These are phyloP conservation scores for Tulasnella sp. DNA, from an alignment of 768 basidiomycete species.

Conservation along the genomic window DNA sequence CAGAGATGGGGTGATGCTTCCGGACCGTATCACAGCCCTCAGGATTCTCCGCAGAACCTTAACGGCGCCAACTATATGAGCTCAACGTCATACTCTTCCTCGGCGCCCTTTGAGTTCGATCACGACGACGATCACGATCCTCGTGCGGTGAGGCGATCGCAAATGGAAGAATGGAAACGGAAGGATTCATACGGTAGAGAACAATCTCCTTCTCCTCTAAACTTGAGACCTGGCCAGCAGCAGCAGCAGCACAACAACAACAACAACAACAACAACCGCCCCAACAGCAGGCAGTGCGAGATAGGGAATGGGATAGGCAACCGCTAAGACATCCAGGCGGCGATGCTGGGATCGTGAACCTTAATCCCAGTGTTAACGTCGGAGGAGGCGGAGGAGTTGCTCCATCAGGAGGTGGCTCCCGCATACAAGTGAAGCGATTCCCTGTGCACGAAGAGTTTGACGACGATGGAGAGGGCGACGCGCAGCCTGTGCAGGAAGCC, in stretches of 20 bases:
- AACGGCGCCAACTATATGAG: neutral
- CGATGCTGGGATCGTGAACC: neutral
- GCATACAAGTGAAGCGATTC: neutral
- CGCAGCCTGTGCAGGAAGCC: neutral
- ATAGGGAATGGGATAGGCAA: no score
- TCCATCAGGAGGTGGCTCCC: neutral
- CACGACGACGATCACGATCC: constrained; percentile 7
- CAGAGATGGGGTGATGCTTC: neutral
- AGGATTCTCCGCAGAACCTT: neutral
- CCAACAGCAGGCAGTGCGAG: neutral
- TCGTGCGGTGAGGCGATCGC: no score
- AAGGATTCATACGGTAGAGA: constrained; percentile 8
- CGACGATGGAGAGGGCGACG: constrained; percentile 1
- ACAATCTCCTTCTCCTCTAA: constrained; percentile 3
- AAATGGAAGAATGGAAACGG: neutral
- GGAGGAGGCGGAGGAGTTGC: neutral
- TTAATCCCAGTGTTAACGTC: neutral
- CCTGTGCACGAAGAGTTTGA: constrained; percentile 7
- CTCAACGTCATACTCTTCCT: neutral
- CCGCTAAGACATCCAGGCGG: no score
- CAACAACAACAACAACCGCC: neutral
- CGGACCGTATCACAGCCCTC: neutral
- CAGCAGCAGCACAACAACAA: neutral
- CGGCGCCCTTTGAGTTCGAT: constrained; percentile 11
- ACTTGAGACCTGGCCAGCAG: neutral